Evolutionary conservation across 768 basidiomycete species (phyloP), one percentile per base, ranked within the genome.

Genomic region (Boletales sp.): DNA sequence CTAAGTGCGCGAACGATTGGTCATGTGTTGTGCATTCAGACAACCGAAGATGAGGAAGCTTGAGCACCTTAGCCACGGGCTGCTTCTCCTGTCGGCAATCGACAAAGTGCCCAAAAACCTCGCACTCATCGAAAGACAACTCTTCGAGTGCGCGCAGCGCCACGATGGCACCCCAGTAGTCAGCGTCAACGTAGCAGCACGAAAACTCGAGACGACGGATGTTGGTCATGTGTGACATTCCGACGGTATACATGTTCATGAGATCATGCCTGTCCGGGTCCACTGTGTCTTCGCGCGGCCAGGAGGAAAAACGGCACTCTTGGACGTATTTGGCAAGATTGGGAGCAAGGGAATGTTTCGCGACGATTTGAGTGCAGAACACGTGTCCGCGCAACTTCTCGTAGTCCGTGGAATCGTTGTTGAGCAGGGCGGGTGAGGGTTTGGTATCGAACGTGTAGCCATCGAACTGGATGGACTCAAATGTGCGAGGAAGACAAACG

Each of bases 401-500:
- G 58, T 3, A 49, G 41, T 28, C 3, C 4, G 3, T 6, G 25
- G 25, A 7, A 28, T 28, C 25, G 25, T 28, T 5, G 25, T 28
- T 7, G 54, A 28, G 51, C 13, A 72, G 58, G 17, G 53, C 25
- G 25, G 7, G 25, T 28, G 25, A 28, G 25, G 6, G 25, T 28
- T 28, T 7, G 25, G 3, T 28, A 7, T 6, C 5, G 4, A 28
- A 6, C 25, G 5, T 28, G 25, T 28, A 36, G 4, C 65, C 53
- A 15, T 37, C 49, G 39, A 60, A 53, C 5, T 54, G 33, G 13
- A 78, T n/a, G 3, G 57, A 57, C 21, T 69, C 61, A 53, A 73
- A 78, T 5, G 76, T 58, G 28, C 71, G 72, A 0, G 76, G 72
- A 11, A 74, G 56, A 15, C 67, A 62, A 2, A 68, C 18, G 8